Evolutionary conservation across 2,329 filamentous ascomycete species (phyloP).

Genomic region (Pestalotiopsis sp.): DNA sequence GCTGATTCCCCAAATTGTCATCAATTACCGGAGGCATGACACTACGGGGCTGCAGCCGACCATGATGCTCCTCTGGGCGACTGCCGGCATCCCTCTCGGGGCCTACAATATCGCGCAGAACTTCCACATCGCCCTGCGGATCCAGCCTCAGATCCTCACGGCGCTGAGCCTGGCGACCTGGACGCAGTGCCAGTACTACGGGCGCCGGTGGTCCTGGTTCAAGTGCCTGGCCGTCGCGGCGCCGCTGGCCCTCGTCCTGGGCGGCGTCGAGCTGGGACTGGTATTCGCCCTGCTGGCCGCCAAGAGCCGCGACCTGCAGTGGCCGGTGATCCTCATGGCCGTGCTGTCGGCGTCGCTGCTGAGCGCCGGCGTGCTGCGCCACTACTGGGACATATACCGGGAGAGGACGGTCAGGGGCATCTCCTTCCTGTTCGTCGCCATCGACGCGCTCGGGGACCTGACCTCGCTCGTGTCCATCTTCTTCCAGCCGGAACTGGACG

Average conservation of each 20-base stretch:
- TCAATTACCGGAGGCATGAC: slow-evolving; percentile 69
- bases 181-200: slow-evolving; percentile 46
- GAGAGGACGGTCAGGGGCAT: slow-evolving; percentile 71
- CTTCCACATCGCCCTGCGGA: slow-evolving; percentile 43
- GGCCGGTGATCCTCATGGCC: slow-evolving; percentile 70
- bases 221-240: background rate
- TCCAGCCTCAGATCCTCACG: slow-evolving; percentile 47
- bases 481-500: slow-evolving; percentile 60
- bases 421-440: slow-evolving; percentile 71
- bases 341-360: slow-evolving; percentile 65
- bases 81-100: slow-evolving; percentile 11
- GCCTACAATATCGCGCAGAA: slow-evolving; percentile 46
- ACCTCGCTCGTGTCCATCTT: slow-evolving; percentile 67
- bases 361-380: slow-evolving; percentile 65
- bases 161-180: slow-evolving; percentile 45
- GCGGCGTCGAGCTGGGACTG: slow-evolving; percentile 59
- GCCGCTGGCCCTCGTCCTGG: slow-evolving; percentile 57
- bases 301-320: slow-evolving; percentile 46
- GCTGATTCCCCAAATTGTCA: slow-evolving; percentile 70
- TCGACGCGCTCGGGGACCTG: slow-evolving; percentile 70
- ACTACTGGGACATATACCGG: slow-evolving; percentile 71
- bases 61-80: slow-evolving; percentile 66
- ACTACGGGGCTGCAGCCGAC: slow-evolving; percentile 66
- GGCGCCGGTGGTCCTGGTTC: background rate
- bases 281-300: slow-evolving; percentile 58